Base-by-base conservation (phyloP, 371 early-diverging fungal genomes). In the Circinella minor region DNA sequence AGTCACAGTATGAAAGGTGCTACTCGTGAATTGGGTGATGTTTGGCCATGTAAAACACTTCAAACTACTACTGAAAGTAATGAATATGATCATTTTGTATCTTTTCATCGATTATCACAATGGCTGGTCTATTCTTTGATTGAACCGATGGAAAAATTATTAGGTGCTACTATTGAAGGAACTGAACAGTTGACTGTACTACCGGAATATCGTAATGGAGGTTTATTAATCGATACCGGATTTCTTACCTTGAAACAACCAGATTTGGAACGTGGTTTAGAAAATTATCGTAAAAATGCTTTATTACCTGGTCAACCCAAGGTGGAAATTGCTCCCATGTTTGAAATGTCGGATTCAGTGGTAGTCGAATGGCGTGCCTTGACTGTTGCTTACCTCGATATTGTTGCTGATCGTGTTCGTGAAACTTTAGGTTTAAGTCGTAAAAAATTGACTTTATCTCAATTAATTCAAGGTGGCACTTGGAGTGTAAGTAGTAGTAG, bases 101-200 rank as follows among this genome's bases (percentile, higher is more conserved):
- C 94, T 13, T 96, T 96, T 81, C 96, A 97, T 79, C 96, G 95
- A 67, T 83, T 97, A 61, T 92, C 95, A 5, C 96, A 96, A 78
- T 97, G 98, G 98, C 88, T 97, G 51, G 91, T 94, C 34, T 96
- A 96, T 79, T 95, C 95, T 0, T 80, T 96, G 57, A 88, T 96
- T 77, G 98, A 96, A 63, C 94, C 94, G 1, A 80, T 96, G 66
- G 85, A 86, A 61, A 87, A 84, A 51, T 71, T 92, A 37, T 72
- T 90, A 20, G 84, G 84, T 37, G 81, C 94, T 36, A 83, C 74
- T 4, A 89, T 96, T 67, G 82, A 81, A 63, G 91, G 90, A 15
- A 82, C 88, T 10, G 90, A 91, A 54, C 73, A 81, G 17, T 77
- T 97, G 72, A 97, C 98, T 1, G 96, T 97, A 7, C 79, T 96